Base-by-base conservation (phyloP, 768 basidiomycete genomes). In the Rhizopogon rudus region DNA sequence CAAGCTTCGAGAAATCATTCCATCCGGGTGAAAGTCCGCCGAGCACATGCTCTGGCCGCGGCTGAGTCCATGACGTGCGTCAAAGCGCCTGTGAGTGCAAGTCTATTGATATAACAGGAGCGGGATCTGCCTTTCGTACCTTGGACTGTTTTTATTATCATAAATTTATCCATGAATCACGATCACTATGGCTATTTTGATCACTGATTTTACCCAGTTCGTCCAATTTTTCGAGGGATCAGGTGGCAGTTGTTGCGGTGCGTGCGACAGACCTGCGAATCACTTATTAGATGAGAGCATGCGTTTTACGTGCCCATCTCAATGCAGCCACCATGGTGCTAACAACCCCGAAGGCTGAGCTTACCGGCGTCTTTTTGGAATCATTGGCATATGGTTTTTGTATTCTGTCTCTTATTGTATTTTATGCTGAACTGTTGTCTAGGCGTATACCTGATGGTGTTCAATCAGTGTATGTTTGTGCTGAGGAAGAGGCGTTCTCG, bases 381-480 rank as follows among this genome's bases (percentile, higher is more conserved):
- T 56, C 57, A 13, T 14, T 58, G 29, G 50, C 40, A 16, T 57
- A 58, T 56, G 57, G 57, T 58, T 25, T 3, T 44, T 17, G 35
- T 22, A 40, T 10, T 7, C 25, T 14, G n/a, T 52, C 28, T 51
- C 17, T 14, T 35, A 17, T 3, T 12, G n/a, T 25, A 16, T 14
- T 25, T 12, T 6, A 13, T 44, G 16, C 39, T 33, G 9, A 42
- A 35, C 25, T 14, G 25, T 28, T 29, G 17, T 8, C 6, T 41
- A 58, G 57, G 57, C 37, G 25, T 44, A 31, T 57, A 58, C 20
- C 16, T 58, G 20, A 58, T 57, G 57, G 49, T 58, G 13, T 58
- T 58, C 17, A 46, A 12, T 17, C 43, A 57, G 8, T 58, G 57
- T 39, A 46, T 58, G 43, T 20, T 3, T 35, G 57, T 57, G 17